Evolutionary conservation across 2,329 filamentous ascomycete species (phyloP).

Genomic region (Aspergillus tamarii): DNA sequence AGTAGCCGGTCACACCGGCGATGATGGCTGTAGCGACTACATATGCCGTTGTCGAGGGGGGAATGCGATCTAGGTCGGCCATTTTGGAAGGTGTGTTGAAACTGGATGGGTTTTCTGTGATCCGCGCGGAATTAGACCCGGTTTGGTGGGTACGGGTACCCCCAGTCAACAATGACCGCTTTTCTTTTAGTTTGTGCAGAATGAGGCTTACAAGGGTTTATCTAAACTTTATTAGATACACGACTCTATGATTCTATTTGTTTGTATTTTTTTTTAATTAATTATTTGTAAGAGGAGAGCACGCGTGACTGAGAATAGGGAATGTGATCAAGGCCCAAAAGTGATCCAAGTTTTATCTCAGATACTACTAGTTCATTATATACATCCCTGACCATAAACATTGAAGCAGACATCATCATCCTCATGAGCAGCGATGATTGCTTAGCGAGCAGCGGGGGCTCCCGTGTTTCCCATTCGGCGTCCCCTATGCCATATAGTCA

Average conservation of each 20-base stretch:
- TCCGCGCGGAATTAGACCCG: not conserved
- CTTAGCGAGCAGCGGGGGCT: constrained; percentile 22
- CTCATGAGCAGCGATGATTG: constrained; percentile 22
- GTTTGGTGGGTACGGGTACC: not conserved
- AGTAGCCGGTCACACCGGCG: constrained; percentile 75
- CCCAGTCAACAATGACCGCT: not conserved
- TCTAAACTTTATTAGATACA: not conserved
- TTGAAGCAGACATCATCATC: constrained; percentile 17
- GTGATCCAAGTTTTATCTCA: constrained; percentile 20
- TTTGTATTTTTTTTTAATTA: not conserved
- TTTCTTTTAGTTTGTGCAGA: not conserved
- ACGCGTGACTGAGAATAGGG: constrained; percentile 3
- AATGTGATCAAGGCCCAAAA: constrained; percentile 9
- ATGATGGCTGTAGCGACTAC: constrained; percentile 75
- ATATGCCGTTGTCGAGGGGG: constrained; percentile 61
- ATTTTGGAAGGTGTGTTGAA: constrained; percentile 25
- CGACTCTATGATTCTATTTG: not conserved
- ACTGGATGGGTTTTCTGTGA: not conserved
- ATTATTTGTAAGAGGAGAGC: constrained; percentile 1
- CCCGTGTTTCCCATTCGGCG: constrained; percentile 32
- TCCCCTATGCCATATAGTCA: constrained; percentile 26
- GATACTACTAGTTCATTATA: constrained; percentile 33
- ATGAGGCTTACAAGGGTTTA: not conserved
- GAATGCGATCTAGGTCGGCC: constrained; percentile 43
- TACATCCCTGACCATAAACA: constrained; percentile 33